A percentile compares a stretch with the other conserved stretches of the same genome.
Conservation (phyloP, 2,329 filamentous ascomycete species). For the Cladosporium cucumerinum region DNA sequence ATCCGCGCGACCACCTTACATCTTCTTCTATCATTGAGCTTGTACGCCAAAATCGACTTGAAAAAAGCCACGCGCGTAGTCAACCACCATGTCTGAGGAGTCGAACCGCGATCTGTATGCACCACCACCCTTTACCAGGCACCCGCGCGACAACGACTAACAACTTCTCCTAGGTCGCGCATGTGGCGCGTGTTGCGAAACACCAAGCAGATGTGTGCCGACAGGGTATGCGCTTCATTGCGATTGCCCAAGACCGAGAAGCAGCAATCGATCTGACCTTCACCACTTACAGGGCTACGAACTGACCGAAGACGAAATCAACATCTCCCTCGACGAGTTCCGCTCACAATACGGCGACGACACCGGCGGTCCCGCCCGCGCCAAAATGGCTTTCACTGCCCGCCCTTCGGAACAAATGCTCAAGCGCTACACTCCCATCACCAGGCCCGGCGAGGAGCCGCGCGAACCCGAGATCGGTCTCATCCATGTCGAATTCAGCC, state of each 20-base stretch:
- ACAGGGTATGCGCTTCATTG: conserved; percentile 48
- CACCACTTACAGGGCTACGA: conserved; percentile 76
- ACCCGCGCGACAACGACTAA: conserved; percentile 7
- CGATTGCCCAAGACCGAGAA: conserved; percentile 49
- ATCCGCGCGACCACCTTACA: background rate
- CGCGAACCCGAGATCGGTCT: conserved; percentile 65
- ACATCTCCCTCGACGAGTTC: conserved; percentile 82
- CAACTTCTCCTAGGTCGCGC: conserved; percentile 46
- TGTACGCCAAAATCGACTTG: background rate
- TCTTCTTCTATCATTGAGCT: background rate
- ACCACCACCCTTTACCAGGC: background rate
- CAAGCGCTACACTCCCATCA: conserved; percentile 72
- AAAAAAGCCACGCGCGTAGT: conserved; percentile 3
- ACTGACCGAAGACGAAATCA: conserved; percentile 82
- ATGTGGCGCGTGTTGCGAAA: conserved; percentile 95
- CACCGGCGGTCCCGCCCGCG: conserved; percentile 74
- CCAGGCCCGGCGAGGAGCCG: conserved; percentile 60
- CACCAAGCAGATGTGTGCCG: conserved; percentile 88
- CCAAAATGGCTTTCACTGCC: conserved; percentile 82
- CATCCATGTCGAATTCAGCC: conserved; percentile 90
- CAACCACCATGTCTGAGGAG: conserved; percentile 15
- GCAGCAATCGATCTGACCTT: conserved; percentile 6
- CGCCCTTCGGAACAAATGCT: conserved; percentile 81
- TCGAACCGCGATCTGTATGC: conserved; percentile 16
- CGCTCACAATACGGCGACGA: conserved; percentile 65